phyloP scores from a whole-genome alignment of 495 filamentous ascomycete species.

The Penicillium goetzii region DNA sequence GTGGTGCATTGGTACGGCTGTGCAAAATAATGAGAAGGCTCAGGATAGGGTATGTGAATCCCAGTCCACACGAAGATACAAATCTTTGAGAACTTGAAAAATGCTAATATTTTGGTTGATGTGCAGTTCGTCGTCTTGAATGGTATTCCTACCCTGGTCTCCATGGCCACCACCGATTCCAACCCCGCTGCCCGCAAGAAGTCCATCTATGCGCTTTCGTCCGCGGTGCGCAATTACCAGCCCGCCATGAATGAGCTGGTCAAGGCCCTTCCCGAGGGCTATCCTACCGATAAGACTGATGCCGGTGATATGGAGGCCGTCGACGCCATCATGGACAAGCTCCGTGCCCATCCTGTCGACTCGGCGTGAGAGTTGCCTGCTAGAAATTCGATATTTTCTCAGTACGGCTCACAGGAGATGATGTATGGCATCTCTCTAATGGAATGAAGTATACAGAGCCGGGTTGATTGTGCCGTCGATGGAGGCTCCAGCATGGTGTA shows the following conservation, averaged over 20 bases:
- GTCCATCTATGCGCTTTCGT: constrained; percentile 84
- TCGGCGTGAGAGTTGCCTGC: constrained; percentile 29
- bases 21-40: constrained; percentile 87
- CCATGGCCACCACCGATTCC: constrained; percentile 61
- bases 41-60: constrained; percentile 83
- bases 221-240: constrained; percentile 82
- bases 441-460: not conserved
- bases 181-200: constrained; percentile 77
- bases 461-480: not conserved
- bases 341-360: constrained; percentile 56
- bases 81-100: not conserved
- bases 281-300: constrained; percentile 64
- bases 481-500: not conserved
- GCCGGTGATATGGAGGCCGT: constrained; percentile 84
- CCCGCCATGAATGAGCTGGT: constrained; percentile 66
- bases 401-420: not conserved
- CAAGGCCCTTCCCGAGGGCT: constrained; percentile 65
- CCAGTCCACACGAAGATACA: no score
- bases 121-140: constrained; percentile 66
- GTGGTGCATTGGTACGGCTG: constrained; percentile 91
- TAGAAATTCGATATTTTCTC: not conserved
- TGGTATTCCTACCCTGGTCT: constrained; percentile 68
- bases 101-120: constrained; percentile 24
- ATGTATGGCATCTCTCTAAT: not conserved
- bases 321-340: constrained; percentile 68